phyloP scores from a whole-genome alignment of 78 protist genomes.

The Dictyostelium brefeldianum region DNA sequence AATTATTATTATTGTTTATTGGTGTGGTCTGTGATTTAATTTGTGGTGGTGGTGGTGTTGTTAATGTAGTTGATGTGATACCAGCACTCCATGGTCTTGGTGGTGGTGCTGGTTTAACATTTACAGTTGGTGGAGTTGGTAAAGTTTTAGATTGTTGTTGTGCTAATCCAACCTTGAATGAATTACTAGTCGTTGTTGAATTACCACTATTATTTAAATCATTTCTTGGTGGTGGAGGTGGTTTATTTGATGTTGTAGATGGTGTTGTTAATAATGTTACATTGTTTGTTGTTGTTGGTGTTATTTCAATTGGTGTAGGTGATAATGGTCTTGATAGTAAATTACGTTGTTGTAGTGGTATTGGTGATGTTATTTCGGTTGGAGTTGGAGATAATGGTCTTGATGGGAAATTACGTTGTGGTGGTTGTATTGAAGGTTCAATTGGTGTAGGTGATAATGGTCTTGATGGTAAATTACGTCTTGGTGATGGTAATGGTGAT shows the following conservation, averaged over 20 bases:
- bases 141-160: not conserved
- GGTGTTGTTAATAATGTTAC: not conserved
- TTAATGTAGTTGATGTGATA: not conserved
- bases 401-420: not conserved
- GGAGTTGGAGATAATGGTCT: not conserved
- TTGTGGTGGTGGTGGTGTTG: slow-evolving; percentile 17
- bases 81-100: slow-evolving; percentile 19
- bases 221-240: slow-evolving; percentile 1
- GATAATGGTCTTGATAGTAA: not conserved
- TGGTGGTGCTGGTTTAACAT: slow-evolving; percentile 4
- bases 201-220: not conserved
- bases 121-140: slow-evolving; percentile 13
- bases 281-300: not conserved
- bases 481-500: slow-evolving; percentile 22
- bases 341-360: not conserved
- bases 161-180: not conserved
- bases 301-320: not conserved
- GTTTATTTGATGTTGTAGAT: not conserved
- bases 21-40: not conserved
- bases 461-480: not conserved
- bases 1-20: not conserved
- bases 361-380: not conserved
- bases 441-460: not conserved
- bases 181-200: not conserved
- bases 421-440: not conserved